These are phyloP conservation scores for Phytopythium sindhum DNA, from an alignment of 352 stramenopile genomes.

Conservation along the genomic window DNA sequence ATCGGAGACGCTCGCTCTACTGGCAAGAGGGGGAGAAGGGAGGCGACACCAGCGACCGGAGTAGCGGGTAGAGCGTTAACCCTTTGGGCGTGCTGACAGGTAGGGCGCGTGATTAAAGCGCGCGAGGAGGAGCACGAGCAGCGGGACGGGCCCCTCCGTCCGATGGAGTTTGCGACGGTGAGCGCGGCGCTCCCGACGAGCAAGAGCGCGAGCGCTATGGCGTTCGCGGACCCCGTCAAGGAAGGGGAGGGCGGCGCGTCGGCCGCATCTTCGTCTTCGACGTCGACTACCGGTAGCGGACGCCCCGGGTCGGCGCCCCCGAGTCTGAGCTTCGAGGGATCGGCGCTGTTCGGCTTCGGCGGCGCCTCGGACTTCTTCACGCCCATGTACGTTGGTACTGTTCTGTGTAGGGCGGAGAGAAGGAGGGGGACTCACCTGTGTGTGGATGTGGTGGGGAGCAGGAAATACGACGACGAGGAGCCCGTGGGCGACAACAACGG, in stretches of 20 bases:
- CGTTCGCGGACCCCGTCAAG: constrained; percentile 4
- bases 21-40: background rate
- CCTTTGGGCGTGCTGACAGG: background rate
- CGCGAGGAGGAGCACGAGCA: background rate
- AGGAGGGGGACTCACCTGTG: background rate
- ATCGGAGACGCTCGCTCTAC: background rate
- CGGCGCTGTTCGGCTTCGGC: constrained; percentile 46
- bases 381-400: constrained; percentile 28
- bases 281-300: background rate
- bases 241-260: background rate
- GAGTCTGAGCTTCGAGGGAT: constrained; percentile 36
- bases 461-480: constrained; percentile 40
- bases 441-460: background rate
- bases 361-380: constrained; percentile 43
- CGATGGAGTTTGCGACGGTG: constrained; percentile 4
- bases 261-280: too few relatives aligned
- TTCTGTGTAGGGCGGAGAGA: too few relatives aligned
- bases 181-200: background rate
- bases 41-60: background rate
- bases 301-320: constrained; percentile 9
- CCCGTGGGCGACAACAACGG: background rate
- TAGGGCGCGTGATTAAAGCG: background rate
- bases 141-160: background rate
- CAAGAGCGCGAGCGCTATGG: constrained; percentile 8
- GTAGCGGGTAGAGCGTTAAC: background rate